Percentiles rank a stretch among this genome's conserved stretches.
Conservation (phyloP, 352 stramenopile species). For the Phytophthora brassicae region DNA sequence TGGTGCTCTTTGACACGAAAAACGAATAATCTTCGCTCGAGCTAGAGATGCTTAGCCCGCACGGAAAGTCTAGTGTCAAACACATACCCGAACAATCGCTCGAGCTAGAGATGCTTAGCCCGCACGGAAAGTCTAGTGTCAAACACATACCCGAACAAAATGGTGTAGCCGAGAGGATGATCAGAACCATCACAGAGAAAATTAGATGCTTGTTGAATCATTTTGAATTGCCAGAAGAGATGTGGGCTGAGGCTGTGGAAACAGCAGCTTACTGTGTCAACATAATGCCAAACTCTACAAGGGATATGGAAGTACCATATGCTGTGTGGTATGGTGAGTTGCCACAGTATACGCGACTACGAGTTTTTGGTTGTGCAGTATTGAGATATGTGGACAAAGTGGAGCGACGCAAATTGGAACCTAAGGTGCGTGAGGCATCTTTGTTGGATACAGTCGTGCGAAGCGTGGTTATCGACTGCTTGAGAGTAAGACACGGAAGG, state of each 20-base stretch:
- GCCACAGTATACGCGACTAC: conserved; percentile 2
- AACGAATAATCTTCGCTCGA: neutral
- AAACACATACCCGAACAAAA: conserved; percentile 27
- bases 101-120: neutral
- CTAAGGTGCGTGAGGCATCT: conserved; percentile 3
- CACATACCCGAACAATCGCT: conserved; percentile 20
- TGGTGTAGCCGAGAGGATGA: neutral
- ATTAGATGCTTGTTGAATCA: conserved; percentile 19
- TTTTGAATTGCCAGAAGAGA: conserved; percentile 13
- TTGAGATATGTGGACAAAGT: conserved; percentile 7
- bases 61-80: conserved; percentile 12
- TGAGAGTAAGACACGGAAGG: conserved; percentile 7
- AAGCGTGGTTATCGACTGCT: conserved; percentile 9
- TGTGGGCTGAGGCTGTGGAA: conserved; percentile 21
- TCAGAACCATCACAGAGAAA: conserved; percentile 21
- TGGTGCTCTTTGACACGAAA: neutral
- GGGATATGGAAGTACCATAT: conserved; percentile 11
- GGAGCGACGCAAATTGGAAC: conserved; percentile 7
- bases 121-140: conserved; percentile 2
- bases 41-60: neutral
- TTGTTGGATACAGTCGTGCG: conserved; percentile 8
- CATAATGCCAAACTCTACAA: conserved; percentile 8
- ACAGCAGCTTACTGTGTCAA: conserved; percentile 22
- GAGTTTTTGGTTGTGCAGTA: conserved; percentile 6
- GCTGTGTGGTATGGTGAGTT: conserved; percentile 5